Evolutionary conservation across 495 filamentous ascomycete genomes (phyloP), one percentile per base, ranked within the genome.

Genomic region (Penicillium samsonianum): DNA sequence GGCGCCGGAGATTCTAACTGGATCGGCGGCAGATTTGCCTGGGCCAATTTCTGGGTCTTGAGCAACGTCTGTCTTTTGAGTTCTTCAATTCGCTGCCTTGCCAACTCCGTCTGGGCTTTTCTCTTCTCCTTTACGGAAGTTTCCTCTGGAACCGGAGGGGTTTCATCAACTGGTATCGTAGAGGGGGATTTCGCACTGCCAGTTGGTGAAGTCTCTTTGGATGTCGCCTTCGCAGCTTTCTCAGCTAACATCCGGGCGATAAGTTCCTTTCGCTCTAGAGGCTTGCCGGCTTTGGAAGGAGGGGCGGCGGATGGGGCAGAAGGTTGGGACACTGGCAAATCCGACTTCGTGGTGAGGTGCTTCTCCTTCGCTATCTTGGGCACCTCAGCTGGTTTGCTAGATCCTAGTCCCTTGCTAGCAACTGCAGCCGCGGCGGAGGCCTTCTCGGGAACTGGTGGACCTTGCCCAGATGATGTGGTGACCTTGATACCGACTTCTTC

Each of bases 221-320:
- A 49, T 4, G 61, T 28, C 45, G 65, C 56, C 19, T 66, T 72
- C 41, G 74, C 74, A 60, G 77, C 76, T 57, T 80, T 82, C 1
- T 73, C 86, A 38, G 90, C 88, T 47, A 90, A 78, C 65, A 90
- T 83, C 42, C 84, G 81, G 17, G 89, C 88, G 63, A 90, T 90
- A 40, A 89, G 81, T 58, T 91, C 88, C 60, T 91, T 91, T 28
- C 89, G 80, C 61, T 90, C 87, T 63, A 90, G 75, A 8, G 83
- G 79, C 60, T 83, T 85, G 4, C 56, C 58, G 7, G 63, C 19
- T 2, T 67, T 61, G 16, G 60, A 50, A 11, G 61, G n/a, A 23
- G 64, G 2, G 0, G 55, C 11, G 5, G 40, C 28, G 40, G 62
- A 22, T 23, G 56, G 35, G 20, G 53, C 50, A 48, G 59, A 26